Evolutionary conservation across 441 rosid species (phyloP), one percentile per base, ranked within the genome.

Genomic region (Raphanus hybrid): DNA sequence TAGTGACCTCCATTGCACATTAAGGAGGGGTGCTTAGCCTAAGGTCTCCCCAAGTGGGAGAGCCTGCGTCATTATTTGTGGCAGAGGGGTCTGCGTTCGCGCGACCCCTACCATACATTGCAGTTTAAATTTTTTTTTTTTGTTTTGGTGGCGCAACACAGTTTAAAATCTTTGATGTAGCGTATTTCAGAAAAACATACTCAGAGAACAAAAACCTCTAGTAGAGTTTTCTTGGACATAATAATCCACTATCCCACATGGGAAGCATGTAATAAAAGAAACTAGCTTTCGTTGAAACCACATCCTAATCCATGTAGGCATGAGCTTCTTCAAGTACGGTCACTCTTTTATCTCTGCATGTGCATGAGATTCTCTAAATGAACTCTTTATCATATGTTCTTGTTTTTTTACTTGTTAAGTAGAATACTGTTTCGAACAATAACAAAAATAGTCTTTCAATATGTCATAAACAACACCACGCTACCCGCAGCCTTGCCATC

Each of bases 21-120:
- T 16, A 1, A 14, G 77, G 65, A 65, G 9, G 76, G 72, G 68
- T 41, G 63, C 63, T 71, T 34, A 59, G 73, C 74, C 0, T 78
- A 73, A 78, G 81, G 77, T 73, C 77, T 78, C 58, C 70, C 75
- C 81, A 69, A 20, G 71, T 39, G 85, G 90, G 39, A 80, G 91
- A 86, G 90, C 87, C 84, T 81, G 68, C 81, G 89, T 87, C 93
- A 82, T 82, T 82, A 86, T 89, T 87, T 86, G 86, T 86, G 88
- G 70, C 35, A 84, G 87, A 1, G 82, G 88, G 87, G 82, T 81
- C 81, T 77, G 89, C 87, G 90, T 86, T 72, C 90, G 91, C 89
- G 87, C 89, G 83, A 81, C 82, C 83, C 86, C 84, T 85, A 75
- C 75, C 81, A 64, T 15, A 0, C 29, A 0, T 8, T 7, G 6